A percentile compares a stretch with the other conserved stretches of the same genome.
These are phyloP conservation scores for Colletotrichum endophyticum DNA, from an alignment of 2,329 filamentous ascomycete species.

Conservation along the genomic window DNA sequence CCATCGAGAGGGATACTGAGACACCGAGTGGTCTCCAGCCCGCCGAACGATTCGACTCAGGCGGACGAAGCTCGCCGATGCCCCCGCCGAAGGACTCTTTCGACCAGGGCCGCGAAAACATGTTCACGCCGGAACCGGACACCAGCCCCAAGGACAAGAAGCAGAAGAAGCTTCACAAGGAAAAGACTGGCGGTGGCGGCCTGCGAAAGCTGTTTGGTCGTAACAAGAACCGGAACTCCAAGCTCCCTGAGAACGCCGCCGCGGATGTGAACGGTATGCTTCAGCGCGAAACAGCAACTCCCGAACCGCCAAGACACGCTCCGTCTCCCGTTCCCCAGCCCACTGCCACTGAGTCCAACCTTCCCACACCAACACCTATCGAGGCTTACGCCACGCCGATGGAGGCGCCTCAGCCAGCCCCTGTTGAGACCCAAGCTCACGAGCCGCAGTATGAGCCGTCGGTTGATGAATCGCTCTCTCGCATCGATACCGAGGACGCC, in stretches of 20 bases:
- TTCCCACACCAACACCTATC: constrained; percentile 19
- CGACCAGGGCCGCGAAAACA: constrained; percentile 39
- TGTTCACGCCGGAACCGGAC: constrained; percentile 43
- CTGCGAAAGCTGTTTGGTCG: constrained; percentile 71
- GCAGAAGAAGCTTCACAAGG: constrained; percentile 61
- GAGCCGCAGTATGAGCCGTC: constrained; percentile 50
- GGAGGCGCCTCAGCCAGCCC: constrained; percentile 17
- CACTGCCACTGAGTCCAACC: constrained; percentile 19
- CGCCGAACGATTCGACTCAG: constrained; percentile 33
- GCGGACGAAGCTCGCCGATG: constrained; percentile 41
- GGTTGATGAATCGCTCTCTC: constrained; percentile 56
- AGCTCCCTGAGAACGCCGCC: constrained; percentile 58
- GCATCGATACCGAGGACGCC: constrained; percentile 63
- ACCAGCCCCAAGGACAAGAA: constrained; percentile 51
- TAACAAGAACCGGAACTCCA: constrained; percentile 65
- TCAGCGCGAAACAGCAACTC: constrained; percentile 36
- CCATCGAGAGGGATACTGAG: constrained; percentile 43
- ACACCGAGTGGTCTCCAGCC: constrained; percentile 38
- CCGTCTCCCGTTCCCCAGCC: constrained; percentile 23
- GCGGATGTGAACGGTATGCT: constrained; percentile 58
- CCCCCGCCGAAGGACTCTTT: constrained; percentile 39
- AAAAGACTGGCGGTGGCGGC: constrained; percentile 47
- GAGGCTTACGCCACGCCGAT: constrained; percentile 19
- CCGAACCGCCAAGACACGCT: constrained; percentile 24
- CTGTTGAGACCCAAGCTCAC: constrained; percentile 17